These are phyloP conservation scores for Lepraria neglecta DNA, from an alignment of 495 filamentous ascomycete genomes.

Conservation along the genomic window DNA sequence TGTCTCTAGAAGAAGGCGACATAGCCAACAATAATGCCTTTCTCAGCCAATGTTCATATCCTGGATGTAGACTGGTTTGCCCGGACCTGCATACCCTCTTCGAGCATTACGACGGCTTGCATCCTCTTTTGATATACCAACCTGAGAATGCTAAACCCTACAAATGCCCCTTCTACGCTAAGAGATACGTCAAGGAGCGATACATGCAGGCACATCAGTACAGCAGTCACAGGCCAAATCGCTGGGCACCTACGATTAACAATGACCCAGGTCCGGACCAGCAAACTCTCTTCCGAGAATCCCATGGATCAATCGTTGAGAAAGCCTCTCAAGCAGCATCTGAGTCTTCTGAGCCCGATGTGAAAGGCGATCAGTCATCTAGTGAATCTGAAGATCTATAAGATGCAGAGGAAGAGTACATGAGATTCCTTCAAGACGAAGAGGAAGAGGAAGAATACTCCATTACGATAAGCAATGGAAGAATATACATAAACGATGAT, in stretches of 20 bases:
- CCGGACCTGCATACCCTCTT: not conserved
- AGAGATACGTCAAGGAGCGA: not conserved
- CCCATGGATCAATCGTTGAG: not conserved
- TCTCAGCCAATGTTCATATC: slow-evolving; percentile 4
- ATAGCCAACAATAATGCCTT: not conserved
- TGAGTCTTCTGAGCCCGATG: not conserved
- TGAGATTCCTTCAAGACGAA: not conserved
- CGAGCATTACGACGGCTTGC: slow-evolving; percentile 6
- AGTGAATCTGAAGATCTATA: not conserved
- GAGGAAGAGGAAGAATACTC: not conserved
- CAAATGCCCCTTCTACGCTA: slow-evolving; percentile 10
- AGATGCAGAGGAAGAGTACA: not conserved
- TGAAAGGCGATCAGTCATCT: not conserved
- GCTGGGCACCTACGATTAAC: not conserved
- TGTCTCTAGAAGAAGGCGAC: not conserved
- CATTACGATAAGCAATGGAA: not conserved
- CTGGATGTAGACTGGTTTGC: slow-evolving; percentile 7
- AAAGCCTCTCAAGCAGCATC: not conserved
- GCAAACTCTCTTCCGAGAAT: slow-evolving; percentile 4
- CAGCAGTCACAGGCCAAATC: slow-evolving; percentile 15
- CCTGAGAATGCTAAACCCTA: slow-evolving; percentile 9
- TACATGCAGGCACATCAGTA: slow-evolving; percentile 8
- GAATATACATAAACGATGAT: slow-evolving; percentile 7
- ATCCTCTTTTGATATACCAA: slow-evolving; percentile 8
- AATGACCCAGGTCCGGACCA: not conserved